Evolutionary conservation across 352 stramenopile genomes (phyloP), one percentile per base, ranked within the genome.

Genomic region (Phytophthora palmivora): DNA sequence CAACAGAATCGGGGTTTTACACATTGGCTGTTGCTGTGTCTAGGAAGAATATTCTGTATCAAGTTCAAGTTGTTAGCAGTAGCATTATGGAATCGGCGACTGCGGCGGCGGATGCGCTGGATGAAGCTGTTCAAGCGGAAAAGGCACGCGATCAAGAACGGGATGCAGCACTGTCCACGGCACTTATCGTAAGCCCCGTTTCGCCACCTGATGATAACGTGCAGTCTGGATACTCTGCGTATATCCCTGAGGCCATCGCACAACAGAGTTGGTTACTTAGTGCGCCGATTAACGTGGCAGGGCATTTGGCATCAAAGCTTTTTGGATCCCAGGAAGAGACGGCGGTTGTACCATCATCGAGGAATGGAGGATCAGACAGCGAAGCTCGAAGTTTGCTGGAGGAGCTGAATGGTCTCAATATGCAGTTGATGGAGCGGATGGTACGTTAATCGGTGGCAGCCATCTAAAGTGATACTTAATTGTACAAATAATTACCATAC

Each of bases 321-420:
- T 94, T 94, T 71, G 85, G 83, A 0, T 88, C 82, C 1, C 77
- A 77, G 21, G 63, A 74, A 44, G 49, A 70, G 39, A 70, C 57
- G 22, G 45, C 65, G 5, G 55, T 66, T 8, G 59, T 86, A 1
- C 4, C 51, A 28, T 59, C 55, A 0, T 59, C 45, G 7, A 79
- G 37, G 9, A 56, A 76, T 48, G 47, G 18, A 51, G 63, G 8
- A 14, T 62, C 47, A 0, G 57, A 76, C 36, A 49, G 12, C 10
- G 77, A 92, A 30, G 77, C 77, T n/a, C 88, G 83, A 22, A 94
- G 83, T 44, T 72, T 94, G 39, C 59, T 94, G 22, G 81, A 94
- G 53, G 85, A 94, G 48, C 73, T 94, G 8, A 94, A 94, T 59
- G 82, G 82, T 0, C 77, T 94, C 14, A 94, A 94, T 32, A 92